Conservation (phyloP, 495 filamentous ascomycete species). For the Aspergillus carlsbadensis region DNA sequence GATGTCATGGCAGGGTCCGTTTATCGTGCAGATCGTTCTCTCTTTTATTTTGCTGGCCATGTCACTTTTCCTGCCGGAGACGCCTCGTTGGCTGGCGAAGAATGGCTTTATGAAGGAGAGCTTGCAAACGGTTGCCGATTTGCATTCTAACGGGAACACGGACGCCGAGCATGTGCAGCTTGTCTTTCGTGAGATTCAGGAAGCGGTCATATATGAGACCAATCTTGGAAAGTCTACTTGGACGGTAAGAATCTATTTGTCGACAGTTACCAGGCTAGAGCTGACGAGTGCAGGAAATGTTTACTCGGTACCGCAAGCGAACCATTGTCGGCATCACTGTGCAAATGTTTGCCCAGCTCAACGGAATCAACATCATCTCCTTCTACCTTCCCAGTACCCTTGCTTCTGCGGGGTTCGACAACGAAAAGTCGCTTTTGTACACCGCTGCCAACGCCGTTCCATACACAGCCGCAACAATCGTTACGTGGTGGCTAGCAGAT, state of each 20-base stretch:
- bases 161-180: constrained; percentile 23
- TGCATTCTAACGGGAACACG: constrained; percentile 25
- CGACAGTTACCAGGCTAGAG: neutral
- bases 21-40: constrained; percentile 30
- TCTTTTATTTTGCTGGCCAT: constrained; percentile 27
- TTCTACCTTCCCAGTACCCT: constrained; percentile 35
- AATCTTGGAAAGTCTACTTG: constrained; percentile 27
- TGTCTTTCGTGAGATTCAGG: constrained; percentile 27
- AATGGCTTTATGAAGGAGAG: constrained; percentile 31
- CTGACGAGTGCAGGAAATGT: constrained; percentile 25
- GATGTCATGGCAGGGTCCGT: constrained; percentile 31
- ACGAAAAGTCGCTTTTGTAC: constrained; percentile 24
- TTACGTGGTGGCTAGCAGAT: constrained; percentile 30
- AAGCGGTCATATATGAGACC: constrained; percentile 29
- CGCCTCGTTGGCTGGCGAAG: constrained; percentile 26
- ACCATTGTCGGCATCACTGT: constrained; percentile 32
- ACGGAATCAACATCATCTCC: constrained; percentile 37
- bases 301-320: constrained; percentile 31
- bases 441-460: constrained; percentile 24
- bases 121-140: constrained; percentile 28
- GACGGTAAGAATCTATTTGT: too few relatives aligned
- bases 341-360: constrained; percentile 35
- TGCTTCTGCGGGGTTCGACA: constrained; percentile 25
- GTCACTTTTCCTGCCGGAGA: constrained; percentile 27
- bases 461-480: constrained; percentile 31